These are phyloP conservation scores for Saccharomycopsis selenospora DNA, from an alignment of 805 yeast species.

Conservation along the genomic window DNA sequence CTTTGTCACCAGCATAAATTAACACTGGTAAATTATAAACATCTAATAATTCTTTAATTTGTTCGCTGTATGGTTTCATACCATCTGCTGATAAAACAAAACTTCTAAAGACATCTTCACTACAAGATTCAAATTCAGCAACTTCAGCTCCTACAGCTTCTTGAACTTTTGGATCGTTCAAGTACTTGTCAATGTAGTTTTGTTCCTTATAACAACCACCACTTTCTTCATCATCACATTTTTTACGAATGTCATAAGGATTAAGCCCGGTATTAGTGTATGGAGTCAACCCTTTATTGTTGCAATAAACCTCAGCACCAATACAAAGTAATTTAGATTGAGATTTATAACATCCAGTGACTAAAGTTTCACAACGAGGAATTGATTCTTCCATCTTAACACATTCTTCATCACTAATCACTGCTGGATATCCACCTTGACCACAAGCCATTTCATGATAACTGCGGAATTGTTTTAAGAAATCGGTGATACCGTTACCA, in stretches of 20 bases:
- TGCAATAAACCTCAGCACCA: conserved; percentile 88
- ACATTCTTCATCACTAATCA: conserved; percentile 75
- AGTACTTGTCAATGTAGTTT: conserved; percentile 67
- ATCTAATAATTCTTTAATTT: conserved; percentile 65
- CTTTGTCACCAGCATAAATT: conserved; percentile 93
- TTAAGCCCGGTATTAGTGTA: conserved; percentile 83
- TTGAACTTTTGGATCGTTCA: conserved; percentile 72
- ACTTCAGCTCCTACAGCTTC: conserved; percentile 88
- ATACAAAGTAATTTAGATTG: conserved; percentile 79
- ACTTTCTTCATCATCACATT: conserved; percentile 49
- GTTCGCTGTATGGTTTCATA: conserved; percentile 81
- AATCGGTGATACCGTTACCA: conserved; percentile 89
- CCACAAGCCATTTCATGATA: conserved; percentile 96
- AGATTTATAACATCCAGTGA: conserved; percentile 69
- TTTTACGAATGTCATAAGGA: conserved; percentile 80
- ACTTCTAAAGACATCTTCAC: conserved; percentile 70
- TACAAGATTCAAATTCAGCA: conserved; percentile 69
- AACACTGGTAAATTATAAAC: conserved; percentile 63
- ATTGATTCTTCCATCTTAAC: conserved; percentile 55
- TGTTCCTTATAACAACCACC: conserved; percentile 68
- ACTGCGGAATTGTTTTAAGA: conserved; percentile 67
- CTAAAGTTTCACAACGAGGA: conserved; percentile 72
- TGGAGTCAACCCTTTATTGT: conserved; percentile 75
- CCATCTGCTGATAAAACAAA: conserved; percentile 86
- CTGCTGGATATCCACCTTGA: conserved; percentile 72